phyloP scores from a whole-genome alignment of 140 eudicot species.

The Erigeron philadelphicus region DNA sequence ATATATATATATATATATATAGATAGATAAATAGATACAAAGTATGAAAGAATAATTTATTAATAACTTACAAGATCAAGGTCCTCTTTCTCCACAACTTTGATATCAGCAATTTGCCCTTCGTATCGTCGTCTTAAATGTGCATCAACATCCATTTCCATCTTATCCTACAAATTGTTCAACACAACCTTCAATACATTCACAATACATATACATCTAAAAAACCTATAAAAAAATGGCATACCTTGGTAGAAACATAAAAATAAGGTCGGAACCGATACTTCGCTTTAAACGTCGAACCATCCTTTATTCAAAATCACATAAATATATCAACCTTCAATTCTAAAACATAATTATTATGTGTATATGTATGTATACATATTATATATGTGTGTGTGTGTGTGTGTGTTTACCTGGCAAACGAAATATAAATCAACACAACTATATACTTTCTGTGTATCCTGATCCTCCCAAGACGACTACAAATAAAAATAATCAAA shows the following conservation, averaged over 20 bases:
- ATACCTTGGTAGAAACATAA: conserved; percentile 85
- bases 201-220: neutral
- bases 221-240: neutral
- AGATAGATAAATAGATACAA: too few relatives aligned
- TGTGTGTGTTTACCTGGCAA: conserved; percentile 54
- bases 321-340: conserved; percentile 1
- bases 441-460: conserved; percentile 70
- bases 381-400: neutral
- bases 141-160: conserved; percentile 94
- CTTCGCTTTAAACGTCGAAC: conserved; percentile 80
- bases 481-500: conserved; percentile 12
- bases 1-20: too few relatives aligned
- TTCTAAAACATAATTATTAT: neutral
- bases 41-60: conserved; percentile 1
- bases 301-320: conserved; percentile 59
- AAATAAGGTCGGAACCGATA: conserved; percentile 89
- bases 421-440: conserved; percentile 91
- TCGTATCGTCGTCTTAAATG: conserved; percentile 86
- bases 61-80: conserved; percentile 80
- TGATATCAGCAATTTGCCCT: conserved; percentile 77
- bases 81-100: conserved; percentile 86
- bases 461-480: conserved; percentile 94
- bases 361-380: neutral
- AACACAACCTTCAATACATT: neutral
- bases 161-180: conserved; percentile 50